Evolutionary conservation across 176 grass and related monocot genomes (phyloP), one percentile per base, ranked within the genome.

Genomic region (Cocos nucifera): DNA sequence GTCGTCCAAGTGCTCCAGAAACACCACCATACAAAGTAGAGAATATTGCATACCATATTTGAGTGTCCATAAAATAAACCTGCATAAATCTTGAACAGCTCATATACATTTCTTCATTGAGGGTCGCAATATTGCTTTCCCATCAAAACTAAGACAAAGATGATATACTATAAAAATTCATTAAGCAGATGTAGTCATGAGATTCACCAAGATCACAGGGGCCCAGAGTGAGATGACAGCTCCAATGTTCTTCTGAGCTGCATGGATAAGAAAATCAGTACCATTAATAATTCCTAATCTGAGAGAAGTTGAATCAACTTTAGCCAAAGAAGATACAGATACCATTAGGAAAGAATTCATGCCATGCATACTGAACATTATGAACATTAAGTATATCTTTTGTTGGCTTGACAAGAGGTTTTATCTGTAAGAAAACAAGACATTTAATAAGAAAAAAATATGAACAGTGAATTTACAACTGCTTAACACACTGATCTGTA

Each of bases 31-130:
- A 95, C 63, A 95, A 74, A 21, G 91, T 95, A 71, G 91, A 95
- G 64, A 82, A 95, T 63, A 95, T 79, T 54, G 91, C 76, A 15
- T 95, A 95, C 91, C 91, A 95, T 74, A 95, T 95, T 65, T 95
- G 91, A 51, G 91, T 90, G 74, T 96, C 91, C 91, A 96, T 90
- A 54, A 96, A 90, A 60, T 96, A 96, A 18, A 96, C 86, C 91
- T 96, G 51, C 16, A 62, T 53, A 76, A 73, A 51, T 70, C 20
- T 32, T 51, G 18, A 70, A 7, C n/a, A 23, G 29, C 10, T 44
- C 35, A 44, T 10, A 44, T 12, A 14, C 8, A 44, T 44, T 44
- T 44, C 35, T 44, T 14, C 35, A 44, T 12, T 44, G 35, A 44
- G 6, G 10, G 6, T 9, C 0, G 9, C 8, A 6, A 44, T 44